These are phyloP conservation scores for Citrullus mucosospermus DNA, from an alignment of 306 rosid species.

Conservation along the genomic window DNA sequence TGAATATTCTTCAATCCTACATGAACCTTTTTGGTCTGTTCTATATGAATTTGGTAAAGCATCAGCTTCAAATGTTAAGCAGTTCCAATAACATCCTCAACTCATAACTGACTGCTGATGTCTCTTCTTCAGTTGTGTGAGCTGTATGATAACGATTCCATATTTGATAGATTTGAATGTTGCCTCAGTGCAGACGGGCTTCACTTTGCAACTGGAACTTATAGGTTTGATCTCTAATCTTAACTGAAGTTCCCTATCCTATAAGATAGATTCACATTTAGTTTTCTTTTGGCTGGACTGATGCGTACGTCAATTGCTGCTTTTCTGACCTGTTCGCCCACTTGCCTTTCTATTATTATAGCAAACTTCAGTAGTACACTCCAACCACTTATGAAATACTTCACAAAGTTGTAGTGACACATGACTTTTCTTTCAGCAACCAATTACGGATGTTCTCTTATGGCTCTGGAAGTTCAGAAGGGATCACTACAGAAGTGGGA, in stretches of 20 bases:
- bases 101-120: constrained; percentile 6
- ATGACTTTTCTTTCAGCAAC: constrained; percentile 32
- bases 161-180: constrained; percentile 63
- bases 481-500: constrained; percentile 32
- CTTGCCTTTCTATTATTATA: background rate
- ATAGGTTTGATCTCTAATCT: constrained; percentile 30
- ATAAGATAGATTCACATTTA: background rate
- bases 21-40: background rate
- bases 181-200: constrained; percentile 48
- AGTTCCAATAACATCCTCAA: background rate
- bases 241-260: background rate
- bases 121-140: constrained; percentile 35
- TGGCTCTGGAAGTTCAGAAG: constrained; percentile 32
- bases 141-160: constrained; percentile 39
- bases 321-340: background rate
- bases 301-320: background rate
- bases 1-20: too few relatives aligned
- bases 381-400: background rate
- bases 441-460: constrained; percentile 34
- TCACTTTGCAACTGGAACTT: constrained; percentile 60
- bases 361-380: background rate
- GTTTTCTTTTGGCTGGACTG: background rate
- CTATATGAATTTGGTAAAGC: background rate
- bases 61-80: background rate
- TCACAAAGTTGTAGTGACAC: constrained; percentile 8